phyloP scores from a whole-genome alignment of 2,329 filamentous ascomycete genomes.

The Fusarium veterinarium region DNA sequence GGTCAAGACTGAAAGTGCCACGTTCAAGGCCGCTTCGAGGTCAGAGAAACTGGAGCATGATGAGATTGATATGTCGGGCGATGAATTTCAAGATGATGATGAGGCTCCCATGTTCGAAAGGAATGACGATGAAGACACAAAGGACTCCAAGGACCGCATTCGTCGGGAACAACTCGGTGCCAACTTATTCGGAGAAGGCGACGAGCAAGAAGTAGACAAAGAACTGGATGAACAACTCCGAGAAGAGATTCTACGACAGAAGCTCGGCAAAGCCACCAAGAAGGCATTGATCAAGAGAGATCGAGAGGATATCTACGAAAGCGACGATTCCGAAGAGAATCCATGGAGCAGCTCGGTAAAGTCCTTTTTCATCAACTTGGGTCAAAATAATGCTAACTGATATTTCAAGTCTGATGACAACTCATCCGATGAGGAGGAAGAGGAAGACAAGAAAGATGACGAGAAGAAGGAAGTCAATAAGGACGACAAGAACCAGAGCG shows the following conservation, averaged over 20 bases:
- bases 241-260: constrained; percentile 75
- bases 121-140: constrained; percentile 84
- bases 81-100: constrained; percentile 89
- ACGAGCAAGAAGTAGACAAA: constrained; percentile 78
- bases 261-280: constrained; percentile 79
- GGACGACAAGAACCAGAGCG: constrained; percentile 65
- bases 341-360: constrained; percentile 56
- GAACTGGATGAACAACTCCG: constrained; percentile 77
- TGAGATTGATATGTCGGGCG: constrained; percentile 74
- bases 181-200: constrained; percentile 79
- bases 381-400: constrained; percentile 33
- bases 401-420: constrained; percentile 60
- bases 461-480: constrained; percentile 58
- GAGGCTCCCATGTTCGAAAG: constrained; percentile 79
- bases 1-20: constrained; percentile 76
- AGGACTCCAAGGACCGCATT: constrained; percentile 77
- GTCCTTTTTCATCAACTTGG: not conserved
- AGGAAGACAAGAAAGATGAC: constrained; percentile 56
- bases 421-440: constrained; percentile 52
- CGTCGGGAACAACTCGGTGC: constrained; percentile 87
- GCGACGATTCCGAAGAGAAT: constrained; percentile 65
- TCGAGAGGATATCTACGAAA: constrained; percentile 87
- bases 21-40: constrained; percentile 69
- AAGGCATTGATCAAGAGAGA: constrained; percentile 88
- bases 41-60: constrained; percentile 77